phyloP scores from a whole-genome alignment of 2,329 filamentous ascomycete species.

The Thelonectria olida region DNA sequence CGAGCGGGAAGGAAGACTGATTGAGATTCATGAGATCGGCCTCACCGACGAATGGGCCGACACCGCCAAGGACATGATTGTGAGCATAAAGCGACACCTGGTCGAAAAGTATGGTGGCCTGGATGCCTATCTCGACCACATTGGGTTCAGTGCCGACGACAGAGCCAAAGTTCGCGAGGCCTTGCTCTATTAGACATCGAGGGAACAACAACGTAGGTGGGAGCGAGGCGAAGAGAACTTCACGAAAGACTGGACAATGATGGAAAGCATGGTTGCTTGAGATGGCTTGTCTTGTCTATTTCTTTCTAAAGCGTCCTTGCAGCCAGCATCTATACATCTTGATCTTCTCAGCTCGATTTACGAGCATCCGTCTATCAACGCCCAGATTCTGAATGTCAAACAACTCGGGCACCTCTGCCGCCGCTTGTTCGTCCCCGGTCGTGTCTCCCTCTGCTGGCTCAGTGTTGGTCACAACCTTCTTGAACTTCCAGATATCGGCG shows the following conservation, averaged over 20 bases:
- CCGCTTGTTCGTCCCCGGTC: background rate
- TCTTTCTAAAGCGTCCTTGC: conserved; percentile 82
- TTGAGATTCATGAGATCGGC: conserved; percentile 76
- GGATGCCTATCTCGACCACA: conserved; percentile 68
- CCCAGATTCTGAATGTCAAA: conserved; percentile 84
- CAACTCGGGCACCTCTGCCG: conserved; percentile 39
- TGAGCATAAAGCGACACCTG: conserved; percentile 66
- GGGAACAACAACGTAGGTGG: too few species aligned
- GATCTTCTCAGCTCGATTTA: conserved; percentile 88
- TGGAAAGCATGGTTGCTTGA: background rate
- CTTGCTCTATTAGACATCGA: conserved; percentile 54
- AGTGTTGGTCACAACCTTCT: conserved; percentile 25
- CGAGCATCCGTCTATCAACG: conserved; percentile 86
- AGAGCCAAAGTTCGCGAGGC: conserved; percentile 52
- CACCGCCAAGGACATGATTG: conserved; percentile 73
- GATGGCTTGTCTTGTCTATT: conserved; percentile 49
- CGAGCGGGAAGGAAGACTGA: conserved; percentile 70
- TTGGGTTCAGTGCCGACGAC: conserved; percentile 64
- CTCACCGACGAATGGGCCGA: conserved; percentile 77
- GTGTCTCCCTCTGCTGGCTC: conserved; percentile 26
- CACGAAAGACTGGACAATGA: background rate
- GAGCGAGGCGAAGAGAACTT: background rate
- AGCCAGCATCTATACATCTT: conserved; percentile 99
- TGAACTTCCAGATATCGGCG: conserved; percentile 77
- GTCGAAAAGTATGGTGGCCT: conserved; percentile 71